Conservation (phyloP, 2,329 filamentous ascomycete genomes). For the Monosporascus sp. region DNA sequence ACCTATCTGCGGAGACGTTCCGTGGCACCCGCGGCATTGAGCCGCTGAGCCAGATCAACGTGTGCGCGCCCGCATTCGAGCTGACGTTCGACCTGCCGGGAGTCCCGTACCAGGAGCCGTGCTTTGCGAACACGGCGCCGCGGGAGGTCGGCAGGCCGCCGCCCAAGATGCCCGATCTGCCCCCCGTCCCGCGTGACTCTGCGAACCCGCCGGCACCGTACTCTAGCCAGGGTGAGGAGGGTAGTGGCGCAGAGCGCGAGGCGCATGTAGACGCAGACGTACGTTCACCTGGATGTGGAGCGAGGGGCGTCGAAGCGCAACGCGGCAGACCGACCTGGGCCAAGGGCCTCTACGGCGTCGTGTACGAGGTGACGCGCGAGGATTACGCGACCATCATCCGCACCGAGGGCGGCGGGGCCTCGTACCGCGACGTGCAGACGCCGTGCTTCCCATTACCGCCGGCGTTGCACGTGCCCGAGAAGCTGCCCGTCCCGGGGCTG, state of each 20-base stretch:
- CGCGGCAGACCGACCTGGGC: conserved; percentile 58
- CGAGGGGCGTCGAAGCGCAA: background rate
- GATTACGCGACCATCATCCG: conserved; percentile 85
- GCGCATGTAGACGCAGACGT: too few species aligned
- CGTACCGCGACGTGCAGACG: conserved; percentile 80
- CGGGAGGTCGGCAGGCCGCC: conserved; percentile 46
- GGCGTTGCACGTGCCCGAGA: conserved; percentile 55
- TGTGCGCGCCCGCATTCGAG: conserved; percentile 70
- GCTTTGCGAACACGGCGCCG: conserved; percentile 76
- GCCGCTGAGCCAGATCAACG: conserved; percentile 75
- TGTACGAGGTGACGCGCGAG: conserved; percentile 82
- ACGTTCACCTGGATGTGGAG: background rate
- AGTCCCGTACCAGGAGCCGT: conserved; percentile 81
- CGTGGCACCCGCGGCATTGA: conserved; percentile 70
- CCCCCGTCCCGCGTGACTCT: conserved; percentile 17
- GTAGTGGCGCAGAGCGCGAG: too few species aligned
- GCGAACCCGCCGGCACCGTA: conserved; percentile 23
- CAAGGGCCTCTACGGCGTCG: conserved; percentile 83
- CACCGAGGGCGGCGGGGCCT: conserved; percentile 80
- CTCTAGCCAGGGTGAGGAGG: too few species aligned
- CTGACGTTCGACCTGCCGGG: conserved; percentile 84
- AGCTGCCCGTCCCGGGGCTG: conserved; percentile 47
- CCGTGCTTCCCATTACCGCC: conserved; percentile 67
- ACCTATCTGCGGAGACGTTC: conserved; percentile 77
- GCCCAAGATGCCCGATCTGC: background rate